These are phyloP conservation scores for Escovopsis weberi DNA, from an alignment of 2,329 filamentous ascomycete species.

Conservation along the genomic window DNA sequence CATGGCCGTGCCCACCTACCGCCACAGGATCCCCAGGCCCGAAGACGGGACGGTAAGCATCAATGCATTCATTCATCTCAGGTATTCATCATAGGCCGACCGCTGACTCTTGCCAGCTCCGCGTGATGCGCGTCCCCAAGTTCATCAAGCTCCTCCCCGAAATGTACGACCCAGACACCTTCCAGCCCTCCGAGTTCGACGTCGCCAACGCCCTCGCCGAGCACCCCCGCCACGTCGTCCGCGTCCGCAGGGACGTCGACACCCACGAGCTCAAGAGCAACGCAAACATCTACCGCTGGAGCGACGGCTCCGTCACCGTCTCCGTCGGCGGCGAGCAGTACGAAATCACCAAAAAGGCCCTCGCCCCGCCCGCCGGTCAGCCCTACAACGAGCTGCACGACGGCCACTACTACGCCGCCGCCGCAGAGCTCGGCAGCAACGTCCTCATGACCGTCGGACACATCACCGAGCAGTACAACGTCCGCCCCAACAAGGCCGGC, in stretches of 20 bases:
- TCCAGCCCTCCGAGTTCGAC: conserved; percentile 44
- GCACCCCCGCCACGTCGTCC: conserved; percentile 49
- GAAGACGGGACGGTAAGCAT: conserved; percentile 52
- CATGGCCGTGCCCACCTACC: conserved; percentile 48
- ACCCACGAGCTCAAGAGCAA: conserved; percentile 59
- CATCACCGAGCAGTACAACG: conserved; percentile 55
- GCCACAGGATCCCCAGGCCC: conserved; percentile 56
- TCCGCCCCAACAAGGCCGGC: conserved; percentile 51
- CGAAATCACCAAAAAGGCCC: conserved; percentile 54
- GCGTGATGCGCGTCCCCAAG: conserved; percentile 54
- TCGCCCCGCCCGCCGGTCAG: conserved; percentile 43
- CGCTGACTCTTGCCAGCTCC: conserved; percentile 33
- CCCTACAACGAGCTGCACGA: conserved; percentile 54
- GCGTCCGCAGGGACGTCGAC: conserved; percentile 53
- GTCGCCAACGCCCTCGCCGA: conserved; percentile 37
- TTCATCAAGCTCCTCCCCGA: conserved; percentile 58
- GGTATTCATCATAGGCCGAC: background rate
- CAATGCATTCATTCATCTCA: background rate
- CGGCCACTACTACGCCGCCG: conserved; percentile 61
- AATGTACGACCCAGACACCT: conserved; percentile 51
- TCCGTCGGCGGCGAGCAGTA: conserved; percentile 64
- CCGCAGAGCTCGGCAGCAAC: conserved; percentile 53
- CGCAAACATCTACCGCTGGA: conserved; percentile 61
- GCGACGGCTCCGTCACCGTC: conserved; percentile 62
- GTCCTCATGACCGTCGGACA: conserved; percentile 62